These are phyloP conservation scores for Monilinia laxa DNA, from an alignment of 2,329 filamentous ascomycete genomes.

Conservation along the genomic window DNA sequence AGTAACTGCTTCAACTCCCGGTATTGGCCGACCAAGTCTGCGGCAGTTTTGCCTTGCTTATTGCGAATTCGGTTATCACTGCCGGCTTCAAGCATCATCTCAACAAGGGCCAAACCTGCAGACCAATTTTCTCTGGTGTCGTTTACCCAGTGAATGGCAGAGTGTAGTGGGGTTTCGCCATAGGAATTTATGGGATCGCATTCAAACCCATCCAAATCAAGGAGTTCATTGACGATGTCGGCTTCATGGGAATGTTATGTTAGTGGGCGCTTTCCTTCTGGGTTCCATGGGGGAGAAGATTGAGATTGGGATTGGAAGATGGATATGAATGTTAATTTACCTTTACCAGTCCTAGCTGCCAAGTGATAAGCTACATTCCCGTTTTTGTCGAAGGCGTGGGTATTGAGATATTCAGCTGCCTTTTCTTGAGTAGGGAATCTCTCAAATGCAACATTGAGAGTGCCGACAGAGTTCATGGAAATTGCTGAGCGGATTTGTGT, in stretches of 20 bases:
- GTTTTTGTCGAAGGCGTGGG: slow-evolving; percentile 71
- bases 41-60: slow-evolving; percentile 68
- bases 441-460: background rate
- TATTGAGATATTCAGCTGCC: slow-evolving; percentile 78
- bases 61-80: slow-evolving; percentile 64
- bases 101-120: slow-evolving; percentile 65
- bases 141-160: slow-evolving; percentile 76
- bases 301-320: slow-evolving; percentile 10
- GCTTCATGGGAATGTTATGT: slow-evolving; percentile 47
- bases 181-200: slow-evolving; percentile 4
- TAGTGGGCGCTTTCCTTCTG: background rate
- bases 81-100: slow-evolving; percentile 82
- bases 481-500: no score
- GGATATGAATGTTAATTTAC: no score
- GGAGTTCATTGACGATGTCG: slow-evolving; percentile 77
- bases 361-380: slow-evolving; percentile 90
- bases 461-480: background rate
- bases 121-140: slow-evolving; percentile 51
- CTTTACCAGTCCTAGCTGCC: slow-evolving; percentile 56
- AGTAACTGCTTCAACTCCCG: slow-evolving; percentile 60
- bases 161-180: slow-evolving; percentile 76
- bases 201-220: slow-evolving; percentile 60
- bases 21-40: slow-evolving; percentile 72
- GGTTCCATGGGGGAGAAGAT: background rate
- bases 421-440: slow-evolving; percentile 48